A percentile compares a stretch with the other conserved stretches of the same genome.
Conservation (phyloP, 169 alveolate genomes). For the Plasmodium gallinaceum region DNA sequence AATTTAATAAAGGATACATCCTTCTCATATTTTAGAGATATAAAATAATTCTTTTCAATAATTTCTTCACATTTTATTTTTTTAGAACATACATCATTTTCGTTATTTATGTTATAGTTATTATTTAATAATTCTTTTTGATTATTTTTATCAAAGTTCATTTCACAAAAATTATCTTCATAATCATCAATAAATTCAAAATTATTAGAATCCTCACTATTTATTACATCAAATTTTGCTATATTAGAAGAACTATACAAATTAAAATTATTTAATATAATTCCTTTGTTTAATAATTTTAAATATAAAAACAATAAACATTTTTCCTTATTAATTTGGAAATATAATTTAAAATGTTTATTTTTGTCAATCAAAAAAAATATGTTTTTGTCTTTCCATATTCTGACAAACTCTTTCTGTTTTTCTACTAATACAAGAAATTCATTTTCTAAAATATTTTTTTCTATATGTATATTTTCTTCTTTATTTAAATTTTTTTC, state of each 20-base stretch:
- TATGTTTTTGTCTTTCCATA: background rate
- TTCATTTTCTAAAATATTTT: background rate
- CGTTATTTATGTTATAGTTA: background rate
- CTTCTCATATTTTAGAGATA: constrained; percentile 1
- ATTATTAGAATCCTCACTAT: background rate
- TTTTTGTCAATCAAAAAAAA: constrained; percentile 15
- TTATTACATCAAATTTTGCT: background rate
- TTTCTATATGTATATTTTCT: background rate
- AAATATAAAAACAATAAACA: constrained; percentile 11
- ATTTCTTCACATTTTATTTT: constrained; percentile 9
- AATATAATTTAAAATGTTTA: constrained; percentile 38
- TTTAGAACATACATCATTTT: background rate
- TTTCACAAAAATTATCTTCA: background rate
- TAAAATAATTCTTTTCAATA: background rate
- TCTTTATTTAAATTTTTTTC: background rate
- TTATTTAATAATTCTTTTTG: background rate
- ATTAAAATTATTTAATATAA: background rate
- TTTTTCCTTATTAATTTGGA: background rate
- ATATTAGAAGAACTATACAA: constrained; percentile 15
- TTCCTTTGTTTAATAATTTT: background rate
- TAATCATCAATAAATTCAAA: constrained; percentile 11
- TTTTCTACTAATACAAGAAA: background rate
- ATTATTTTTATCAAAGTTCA: background rate
- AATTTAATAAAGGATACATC: constrained; percentile 1
- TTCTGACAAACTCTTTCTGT: background rate